Evolutionary conservation across 2,329 filamentous ascomycete species (phyloP).

Genomic region (Penicillium sp.): DNA sequence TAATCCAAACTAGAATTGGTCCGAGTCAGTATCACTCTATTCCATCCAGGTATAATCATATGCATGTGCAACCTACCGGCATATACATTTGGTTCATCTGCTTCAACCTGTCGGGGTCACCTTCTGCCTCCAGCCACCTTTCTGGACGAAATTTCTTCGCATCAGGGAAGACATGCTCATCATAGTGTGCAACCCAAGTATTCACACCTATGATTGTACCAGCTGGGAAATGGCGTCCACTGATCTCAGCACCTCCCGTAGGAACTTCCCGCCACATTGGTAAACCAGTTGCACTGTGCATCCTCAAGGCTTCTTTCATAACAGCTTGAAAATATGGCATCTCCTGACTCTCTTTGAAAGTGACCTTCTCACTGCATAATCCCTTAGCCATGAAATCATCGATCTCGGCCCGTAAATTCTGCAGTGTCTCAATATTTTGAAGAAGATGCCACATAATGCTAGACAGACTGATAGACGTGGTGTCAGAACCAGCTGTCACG

Average conservation of each 20-base stretch:
- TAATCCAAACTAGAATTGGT: constrained; percentile 40
- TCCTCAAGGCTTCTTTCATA: constrained; percentile 58
- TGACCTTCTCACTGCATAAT: constrained; percentile 32
- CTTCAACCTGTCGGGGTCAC: constrained; percentile 33
- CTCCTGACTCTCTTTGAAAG: constrained; percentile 45
- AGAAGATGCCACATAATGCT: constrained; percentile 52
- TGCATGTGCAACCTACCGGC: constrained; percentile 46
- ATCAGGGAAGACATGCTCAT: constrained; percentile 50
- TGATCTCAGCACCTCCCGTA: constrained; percentile 48
- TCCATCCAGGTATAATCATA: too few relatives aligned
- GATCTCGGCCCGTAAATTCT: constrained; percentile 38
- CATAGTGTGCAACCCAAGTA: constrained; percentile 49
- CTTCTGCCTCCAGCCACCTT: constrained; percentile 49
- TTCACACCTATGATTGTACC: constrained; percentile 51
- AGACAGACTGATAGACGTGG: constrained; percentile 54
- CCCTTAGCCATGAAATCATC: constrained; percentile 29
- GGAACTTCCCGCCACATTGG: constrained; percentile 57
- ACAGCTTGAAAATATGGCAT: constrained; percentile 59
- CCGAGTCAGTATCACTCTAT: too few relatives aligned
- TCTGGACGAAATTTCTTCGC: constrained; percentile 51
- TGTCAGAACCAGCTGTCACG: constrained; percentile 46
- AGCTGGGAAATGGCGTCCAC: constrained; percentile 46
- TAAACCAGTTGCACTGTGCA: constrained; percentile 55
- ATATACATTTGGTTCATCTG: constrained; percentile 45
- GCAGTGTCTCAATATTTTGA: constrained; percentile 34